Conservation (phyloP, 176 grass and related monocot genomes). For the Areca catechu region DNA sequence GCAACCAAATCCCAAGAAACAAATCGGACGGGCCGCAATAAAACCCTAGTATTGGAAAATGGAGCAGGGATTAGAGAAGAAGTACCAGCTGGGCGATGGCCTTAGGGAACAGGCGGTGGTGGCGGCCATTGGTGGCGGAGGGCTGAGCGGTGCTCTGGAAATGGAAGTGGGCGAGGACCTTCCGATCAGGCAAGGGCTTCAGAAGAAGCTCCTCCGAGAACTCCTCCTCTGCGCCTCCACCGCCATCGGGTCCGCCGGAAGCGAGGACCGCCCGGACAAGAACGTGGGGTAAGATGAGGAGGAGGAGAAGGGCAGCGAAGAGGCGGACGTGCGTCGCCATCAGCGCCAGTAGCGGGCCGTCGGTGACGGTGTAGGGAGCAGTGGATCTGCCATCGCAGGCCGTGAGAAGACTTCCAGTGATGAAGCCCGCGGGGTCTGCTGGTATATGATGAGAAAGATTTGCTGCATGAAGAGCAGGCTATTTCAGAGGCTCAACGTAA, state of each 20-base stretch:
- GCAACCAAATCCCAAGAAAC: too few relatives aligned
- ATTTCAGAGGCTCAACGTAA: too few relatives aligned
- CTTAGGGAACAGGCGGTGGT: constrained; percentile 83
- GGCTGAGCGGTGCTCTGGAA: constrained; percentile 56
- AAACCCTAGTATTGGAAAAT: neutral
- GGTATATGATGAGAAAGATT: too few relatives aligned
- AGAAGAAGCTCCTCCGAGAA: constrained; percentile 86
- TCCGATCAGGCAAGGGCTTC: constrained; percentile 70
- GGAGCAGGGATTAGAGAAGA: constrained; percentile 11
- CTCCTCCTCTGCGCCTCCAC: constrained; percentile 23
- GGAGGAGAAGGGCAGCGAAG: neutral
- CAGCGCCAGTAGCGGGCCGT: neutral
- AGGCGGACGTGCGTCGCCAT: constrained; percentile 23
- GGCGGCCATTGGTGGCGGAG: constrained; percentile 26
- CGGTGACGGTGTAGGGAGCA: neutral
- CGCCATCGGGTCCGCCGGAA: constrained; percentile 1
- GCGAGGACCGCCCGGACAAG: neutral
- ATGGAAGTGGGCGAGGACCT: constrained; percentile 78
- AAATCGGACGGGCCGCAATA: neutral
- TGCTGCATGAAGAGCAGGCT: too few relatives aligned
- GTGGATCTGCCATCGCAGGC: neutral
- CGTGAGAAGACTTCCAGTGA: too few relatives aligned
- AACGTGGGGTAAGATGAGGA: constrained; percentile 5
- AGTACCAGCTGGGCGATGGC: constrained; percentile 82
- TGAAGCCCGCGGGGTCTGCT: too few relatives aligned